Evolutionary conservation across 805 yeast species (phyloP).

Genomic region (Starmerella ratchasimensis): DNA sequence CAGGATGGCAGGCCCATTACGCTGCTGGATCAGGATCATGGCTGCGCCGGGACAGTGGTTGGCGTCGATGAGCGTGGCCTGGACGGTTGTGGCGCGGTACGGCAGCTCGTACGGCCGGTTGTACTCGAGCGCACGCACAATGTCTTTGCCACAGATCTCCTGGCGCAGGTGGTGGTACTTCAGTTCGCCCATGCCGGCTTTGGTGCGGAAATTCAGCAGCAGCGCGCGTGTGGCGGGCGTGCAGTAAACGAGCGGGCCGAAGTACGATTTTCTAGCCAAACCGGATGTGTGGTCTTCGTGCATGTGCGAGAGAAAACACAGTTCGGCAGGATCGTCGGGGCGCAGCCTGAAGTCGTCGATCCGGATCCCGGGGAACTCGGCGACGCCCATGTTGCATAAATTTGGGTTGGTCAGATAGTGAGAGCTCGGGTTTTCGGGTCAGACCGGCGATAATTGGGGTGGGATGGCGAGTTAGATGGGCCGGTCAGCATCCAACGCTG

Average conservation of each 20-base stretch:
- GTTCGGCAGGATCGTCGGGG: constrained; percentile 16
- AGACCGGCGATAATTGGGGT: too few species aligned
- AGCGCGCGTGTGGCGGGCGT: constrained; percentile 30
- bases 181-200: constrained; percentile 16
- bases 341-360: constrained; percentile 25
- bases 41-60: constrained; percentile 50
- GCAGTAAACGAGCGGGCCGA: constrained; percentile 36
- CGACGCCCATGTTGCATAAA: constrained; percentile 21
- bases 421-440: too few species aligned
- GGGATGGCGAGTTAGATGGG: too few species aligned
- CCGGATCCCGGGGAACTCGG: constrained; percentile 38
- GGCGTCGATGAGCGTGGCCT: constrained; percentile 34
- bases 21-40: constrained; percentile 34
- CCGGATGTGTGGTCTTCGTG: constrained; percentile 46
- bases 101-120: constrained; percentile 11
- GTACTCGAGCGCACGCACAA: constrained; percentile 14
- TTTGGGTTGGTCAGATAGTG: not conserved
- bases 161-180: constrained; percentile 20
- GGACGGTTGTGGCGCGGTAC: constrained; percentile 20
- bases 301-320: constrained; percentile 36
- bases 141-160: constrained; percentile 18
- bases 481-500: too few species aligned
- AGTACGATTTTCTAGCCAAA: constrained; percentile 27
- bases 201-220: constrained; percentile 17
- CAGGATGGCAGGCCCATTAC: constrained; percentile 30